phyloP scores from a whole-genome alignment of 805 yeast species.

The Ogataea naganishii region DNA sequence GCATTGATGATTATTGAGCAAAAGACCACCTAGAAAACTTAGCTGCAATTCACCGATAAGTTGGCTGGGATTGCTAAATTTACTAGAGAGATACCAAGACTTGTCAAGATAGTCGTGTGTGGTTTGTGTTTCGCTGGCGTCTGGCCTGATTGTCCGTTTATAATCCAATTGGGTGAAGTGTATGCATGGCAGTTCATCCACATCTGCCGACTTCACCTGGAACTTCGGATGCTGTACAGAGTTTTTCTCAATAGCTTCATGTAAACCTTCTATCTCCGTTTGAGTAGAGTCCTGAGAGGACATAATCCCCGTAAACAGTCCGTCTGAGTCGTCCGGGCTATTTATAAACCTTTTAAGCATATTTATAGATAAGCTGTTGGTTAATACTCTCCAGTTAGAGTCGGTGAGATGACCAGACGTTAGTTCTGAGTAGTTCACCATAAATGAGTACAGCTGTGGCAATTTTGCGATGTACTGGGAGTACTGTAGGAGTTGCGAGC shows the following conservation, averaged over 20 bases:
- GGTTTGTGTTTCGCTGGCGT: constrained; percentile 27
- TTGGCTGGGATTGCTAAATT: constrained; percentile 17
- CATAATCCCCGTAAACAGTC: constrained; percentile 17
- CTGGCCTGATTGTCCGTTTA: constrained; percentile 27
- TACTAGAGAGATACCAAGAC: constrained; percentile 43
- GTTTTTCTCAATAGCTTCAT: constrained; percentile 25
- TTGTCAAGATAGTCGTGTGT: constrained; percentile 52
- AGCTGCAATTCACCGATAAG: constrained; percentile 49
- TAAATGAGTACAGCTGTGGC: constrained; percentile 8
- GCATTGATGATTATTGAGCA: constrained; percentile 57
- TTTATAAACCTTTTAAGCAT: constrained; percentile 17
- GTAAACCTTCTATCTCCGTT: constrained; percentile 36
- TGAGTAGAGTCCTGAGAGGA: constrained; percentile 41
- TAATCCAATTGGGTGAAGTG: constrained; percentile 34
- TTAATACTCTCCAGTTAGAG: constrained; percentile 19
- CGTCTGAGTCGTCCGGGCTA: constrained; percentile 1
- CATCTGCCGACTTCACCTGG: constrained; percentile 21
- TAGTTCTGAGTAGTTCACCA: constrained; percentile 11
- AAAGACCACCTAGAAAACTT: constrained; percentile 35
- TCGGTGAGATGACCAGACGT: constrained; percentile 11
- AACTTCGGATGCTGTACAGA: constrained; percentile 21
- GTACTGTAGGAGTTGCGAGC: not conserved
- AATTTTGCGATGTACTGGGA: not conserved
- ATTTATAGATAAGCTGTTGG: constrained; percentile 14
- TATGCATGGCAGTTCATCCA: constrained; percentile 25